phyloP scores from a whole-genome alignment of 371 early-diverging fungal genomes.

The Dentiscutata heterogama region DNA sequence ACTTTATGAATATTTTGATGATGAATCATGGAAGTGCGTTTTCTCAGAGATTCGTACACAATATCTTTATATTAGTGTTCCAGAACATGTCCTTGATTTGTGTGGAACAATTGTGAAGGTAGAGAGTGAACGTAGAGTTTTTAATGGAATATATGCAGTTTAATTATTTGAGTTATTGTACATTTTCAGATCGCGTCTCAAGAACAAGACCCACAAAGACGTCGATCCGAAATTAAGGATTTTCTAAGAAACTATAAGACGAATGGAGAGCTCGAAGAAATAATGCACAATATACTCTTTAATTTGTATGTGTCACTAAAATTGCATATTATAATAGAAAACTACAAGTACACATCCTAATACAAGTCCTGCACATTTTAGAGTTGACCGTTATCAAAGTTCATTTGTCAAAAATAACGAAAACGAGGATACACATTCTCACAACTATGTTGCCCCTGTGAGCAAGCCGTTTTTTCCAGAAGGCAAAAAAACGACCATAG shows the following conservation, averaged over 20 bases:
- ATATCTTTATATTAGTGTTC: conserved; percentile 6
- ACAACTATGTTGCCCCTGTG: conserved; percentile 2
- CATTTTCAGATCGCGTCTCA: not conserved
- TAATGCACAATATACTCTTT: not conserved
- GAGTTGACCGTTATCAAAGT: not conserved
- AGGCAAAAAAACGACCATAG: not conserved
- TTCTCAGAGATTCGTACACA: conserved; percentile 20
- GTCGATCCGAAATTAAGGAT: not conserved
- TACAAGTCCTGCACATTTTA: not conserved
- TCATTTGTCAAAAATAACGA: conserved; percentile 4
- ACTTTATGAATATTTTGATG: conserved; percentile 32
- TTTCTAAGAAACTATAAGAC: conserved; percentile 2
- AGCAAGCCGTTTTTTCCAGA: not conserved
- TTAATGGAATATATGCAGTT: not conserved
- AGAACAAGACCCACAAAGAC: not conserved
- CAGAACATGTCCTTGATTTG: not conserved
- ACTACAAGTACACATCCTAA: not conserved
- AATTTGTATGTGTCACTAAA: not conserved
- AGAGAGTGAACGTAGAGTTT: not conserved
- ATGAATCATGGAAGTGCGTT: conserved; percentile 7
- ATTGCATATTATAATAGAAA: not conserved
- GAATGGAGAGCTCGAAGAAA: not conserved
- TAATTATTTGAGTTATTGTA: not conserved
- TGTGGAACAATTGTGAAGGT: conserved; percentile 2
- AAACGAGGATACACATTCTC: not conserved